A percentile compares a stretch with the other conserved stretches of the same genome.
Conservation (phyloP, 2,329 filamentous ascomycete genomes). For the Botrytis porri region DNA sequence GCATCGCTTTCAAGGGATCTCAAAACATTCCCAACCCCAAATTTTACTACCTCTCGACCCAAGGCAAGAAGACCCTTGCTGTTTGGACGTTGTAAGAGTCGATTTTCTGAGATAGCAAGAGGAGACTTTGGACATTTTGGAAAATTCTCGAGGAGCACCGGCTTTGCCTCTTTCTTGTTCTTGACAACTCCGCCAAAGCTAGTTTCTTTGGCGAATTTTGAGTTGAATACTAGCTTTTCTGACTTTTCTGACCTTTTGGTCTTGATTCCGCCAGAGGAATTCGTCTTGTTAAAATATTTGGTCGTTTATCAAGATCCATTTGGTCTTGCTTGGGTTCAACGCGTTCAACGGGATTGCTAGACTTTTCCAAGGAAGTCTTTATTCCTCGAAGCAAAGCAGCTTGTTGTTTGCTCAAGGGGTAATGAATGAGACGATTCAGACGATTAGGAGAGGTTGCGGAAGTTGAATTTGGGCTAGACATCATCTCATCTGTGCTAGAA, state of each 20-base stretch:
- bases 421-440: neutral
- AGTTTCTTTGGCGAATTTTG: neutral
- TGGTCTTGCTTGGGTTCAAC: neutral
- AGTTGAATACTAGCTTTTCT: neutral
- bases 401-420: neutral
- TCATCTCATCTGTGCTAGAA: neutral
- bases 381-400: neutral
- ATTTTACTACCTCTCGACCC: neutral
- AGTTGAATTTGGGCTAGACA: neutral
- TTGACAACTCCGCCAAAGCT: neutral
- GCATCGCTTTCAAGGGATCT: neutral
- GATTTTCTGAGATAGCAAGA: neutral
- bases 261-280: neutral
- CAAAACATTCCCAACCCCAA: neutral
- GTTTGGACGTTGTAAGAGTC: neutral
- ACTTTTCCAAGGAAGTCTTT: neutral
- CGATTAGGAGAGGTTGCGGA: neutral
- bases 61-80: neutral
- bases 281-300: neutral
- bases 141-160: neutral
- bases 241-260: neutral
- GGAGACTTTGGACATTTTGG: neutral
- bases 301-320: neutral
- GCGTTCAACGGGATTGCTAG: too few species aligned
- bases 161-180: neutral